Evolutionary conservation across 148 eudicot genomes (phyloP), one percentile per base, ranked within the genome.

Genomic region (Rhododendron griersonianum): DNA sequence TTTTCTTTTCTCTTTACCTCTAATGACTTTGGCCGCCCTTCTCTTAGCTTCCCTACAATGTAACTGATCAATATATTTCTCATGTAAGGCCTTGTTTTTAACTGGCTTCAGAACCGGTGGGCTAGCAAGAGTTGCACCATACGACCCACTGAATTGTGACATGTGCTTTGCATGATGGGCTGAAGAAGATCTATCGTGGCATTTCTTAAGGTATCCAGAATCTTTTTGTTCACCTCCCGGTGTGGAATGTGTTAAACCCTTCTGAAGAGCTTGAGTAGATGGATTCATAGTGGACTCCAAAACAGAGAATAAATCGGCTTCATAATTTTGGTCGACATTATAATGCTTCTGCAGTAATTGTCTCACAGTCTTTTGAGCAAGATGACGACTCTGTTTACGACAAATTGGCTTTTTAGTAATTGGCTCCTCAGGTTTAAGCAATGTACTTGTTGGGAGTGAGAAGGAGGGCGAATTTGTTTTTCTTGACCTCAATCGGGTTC

Each of bases 41-140:
- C 98, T 94, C 91, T 90, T 92, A 80, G 93, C 93, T 75, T 95
- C 95, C 87, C 98, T 92, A 28, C 76, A 80, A 83, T 94, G 96
- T 71, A 96, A 88, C 85, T 89, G 92, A 85, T 94, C 98, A 37
- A 96, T 94, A 88, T 92, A 96, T 88, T 94, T 96, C 90, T 96
- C 96, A 87, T 94, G 98, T 86, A 92, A 87, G 53, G 89, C 95
- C 89, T 91, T 91, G 91, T 96, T 94, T 84, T 93, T 96, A 78
- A 94, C 88, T 85, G 87, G 93, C 90, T 96, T 96, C 89, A 96
- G 86, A 86, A 94, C 98, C 1, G 92, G 95, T 50, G 98, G 98
- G 87, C 98, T 93, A 55, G 79, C 84, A 41, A 91, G 75, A 85
- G 82, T 81, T 41, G 89, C 67, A 7, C 45, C 45, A 41, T 41